Evolutionary conservation across 176 grass and related monocot species (phyloP).

Genomic region (Oryza meridionalis): DNA sequence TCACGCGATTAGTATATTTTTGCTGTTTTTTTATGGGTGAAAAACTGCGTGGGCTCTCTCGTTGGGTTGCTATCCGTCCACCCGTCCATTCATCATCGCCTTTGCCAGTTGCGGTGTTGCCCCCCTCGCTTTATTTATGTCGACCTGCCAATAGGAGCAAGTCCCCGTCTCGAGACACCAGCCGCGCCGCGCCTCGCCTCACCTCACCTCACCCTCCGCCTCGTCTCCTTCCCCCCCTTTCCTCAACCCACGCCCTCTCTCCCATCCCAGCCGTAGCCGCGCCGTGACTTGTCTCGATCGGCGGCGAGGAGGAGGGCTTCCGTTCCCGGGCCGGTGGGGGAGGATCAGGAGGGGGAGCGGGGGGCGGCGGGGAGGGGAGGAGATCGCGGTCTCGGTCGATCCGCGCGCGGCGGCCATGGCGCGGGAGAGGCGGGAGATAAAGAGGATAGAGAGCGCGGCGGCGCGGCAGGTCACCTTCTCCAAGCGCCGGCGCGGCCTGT

Average conservation of each 20-base stretch:
- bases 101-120: neutral
- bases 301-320: neutral
- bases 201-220: too few species aligned
- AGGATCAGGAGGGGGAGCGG: neutral
- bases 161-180: slow-evolving; percentile 35
- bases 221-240: neutral
- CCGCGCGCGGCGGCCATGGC: slow-evolving; percentile 51
- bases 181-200: neutral
- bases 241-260: neutral
- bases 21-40: slow-evolving; percentile 9
- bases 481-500: slow-evolving; percentile 88
- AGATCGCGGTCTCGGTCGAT: neutral
- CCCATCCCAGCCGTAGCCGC: neutral
- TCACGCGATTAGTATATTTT: neutral
- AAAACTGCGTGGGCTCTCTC: slow-evolving; percentile 29
- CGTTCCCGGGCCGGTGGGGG: neutral
- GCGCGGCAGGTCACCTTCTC: slow-evolving; percentile 97
- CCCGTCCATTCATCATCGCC: neutral
- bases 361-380: neutral
- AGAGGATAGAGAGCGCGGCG: slow-evolving; percentile 82
- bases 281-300: neutral
- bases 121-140: neutral
- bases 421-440: slow-evolving; percentile 82
- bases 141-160: slow-evolving; percentile 45
- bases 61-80: neutral